Base-by-base conservation (phyloP, 2,329 filamentous ascomycete genomes). In the Diaporthe citriasiana region DNA sequence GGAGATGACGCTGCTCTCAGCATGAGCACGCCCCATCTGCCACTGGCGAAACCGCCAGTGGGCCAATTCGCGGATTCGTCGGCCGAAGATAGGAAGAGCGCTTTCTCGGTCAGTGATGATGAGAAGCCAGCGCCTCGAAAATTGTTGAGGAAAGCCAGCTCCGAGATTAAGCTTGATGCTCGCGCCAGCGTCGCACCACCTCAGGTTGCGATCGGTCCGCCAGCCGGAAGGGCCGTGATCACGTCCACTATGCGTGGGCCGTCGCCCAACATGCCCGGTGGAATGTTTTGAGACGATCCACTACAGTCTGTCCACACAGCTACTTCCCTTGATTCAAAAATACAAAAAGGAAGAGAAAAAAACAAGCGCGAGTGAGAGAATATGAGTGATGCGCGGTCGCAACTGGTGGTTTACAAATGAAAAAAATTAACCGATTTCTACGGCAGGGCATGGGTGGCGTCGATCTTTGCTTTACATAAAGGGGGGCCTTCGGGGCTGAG, bases 91-190 rank as follows among this genome's bases (percentile, higher is more conserved):
- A 77, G 77, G 47, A 77, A 78, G 63, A 81, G 77, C 72, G 77
- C 75, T 15, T 81, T 79, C 70, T 79, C 78, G 2, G 66, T 77
- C 17, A 82, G 79, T 70, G 84, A 87, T 38, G 84, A 87, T n/a
- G 85, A 87, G 22, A 82, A 83, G 10, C 78, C 77, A 17, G 82
- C 78, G 33, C 75, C 80, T 53, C 83, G 83, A 22, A 84, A 84
- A 53, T 81, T 82, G 40, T 79, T 87, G 45, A 85, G 85, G 71
- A 87, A 87, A 78, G 80, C 83, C 30, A 82, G 81, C 6, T 83
- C 83, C 65, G 87, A 89, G 68, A 82, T 81, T 33, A 82, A 81
- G 35, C 56, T 56, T 75, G 71, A 75, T 42, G 27, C 56, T 71
- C 53, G 72, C 74, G 63, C 73, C 71, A 75, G 77, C 63, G 70